Conservation (phyloP, 176 grass and related monocot species). For the Bonia amplexicaulis region DNA sequence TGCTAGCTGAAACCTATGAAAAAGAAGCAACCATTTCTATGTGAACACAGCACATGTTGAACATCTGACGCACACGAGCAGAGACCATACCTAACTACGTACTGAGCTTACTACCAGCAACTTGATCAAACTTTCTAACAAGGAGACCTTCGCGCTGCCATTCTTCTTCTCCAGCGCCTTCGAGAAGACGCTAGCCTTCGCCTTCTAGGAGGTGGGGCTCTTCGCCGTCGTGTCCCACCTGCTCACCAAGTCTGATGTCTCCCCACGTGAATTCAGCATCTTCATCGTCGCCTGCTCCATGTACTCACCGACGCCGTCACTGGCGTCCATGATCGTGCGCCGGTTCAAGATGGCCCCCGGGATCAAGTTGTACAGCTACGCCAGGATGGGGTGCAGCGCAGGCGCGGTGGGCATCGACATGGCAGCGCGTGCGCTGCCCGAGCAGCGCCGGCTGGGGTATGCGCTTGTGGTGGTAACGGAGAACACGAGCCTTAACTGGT, state of each 20-base stretch:
- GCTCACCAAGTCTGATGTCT: slow-evolving; percentile 53
- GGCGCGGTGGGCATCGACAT: slow-evolving; percentile 56
- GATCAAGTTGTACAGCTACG: slow-evolving; percentile 55
- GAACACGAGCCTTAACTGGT: slow-evolving; percentile 84
- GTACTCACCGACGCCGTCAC: slow-evolving; percentile 58
- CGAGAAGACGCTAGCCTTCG: slow-evolving; percentile 35
- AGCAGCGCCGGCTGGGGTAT: slow-evolving; percentile 21
- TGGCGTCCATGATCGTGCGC: slow-evolving; percentile 45
- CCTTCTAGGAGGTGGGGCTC: slow-evolving; percentile 61
- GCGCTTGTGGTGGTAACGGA: slow-evolving; percentile 83
- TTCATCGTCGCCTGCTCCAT: slow-evolving; percentile 76
- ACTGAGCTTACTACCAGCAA: too few species aligned
- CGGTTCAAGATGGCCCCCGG: slow-evolving; percentile 37
- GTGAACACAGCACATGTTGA: too few species aligned
- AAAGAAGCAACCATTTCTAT: too few species aligned
- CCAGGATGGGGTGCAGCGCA: slow-evolving; percentile 82
- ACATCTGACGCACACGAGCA: too few species aligned
- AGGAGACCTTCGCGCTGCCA: slow-evolving; percentile 68
- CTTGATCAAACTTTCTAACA: too few species aligned
- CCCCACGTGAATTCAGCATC: slow-evolving; percentile 27
- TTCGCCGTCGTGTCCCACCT: slow-evolving; percentile 49
- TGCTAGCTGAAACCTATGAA: too few species aligned
- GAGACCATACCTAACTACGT: too few species aligned
- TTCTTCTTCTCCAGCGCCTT: slow-evolving; percentile 51
- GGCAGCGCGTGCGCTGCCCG: slow-evolving; percentile 47